Percentiles rank a stretch among this genome's conserved stretches.
These are phyloP conservation scores for Colletotrichum melonis DNA, from an alignment of 2,329 filamentous ascomycete genomes.

Conservation along the genomic window DNA sequence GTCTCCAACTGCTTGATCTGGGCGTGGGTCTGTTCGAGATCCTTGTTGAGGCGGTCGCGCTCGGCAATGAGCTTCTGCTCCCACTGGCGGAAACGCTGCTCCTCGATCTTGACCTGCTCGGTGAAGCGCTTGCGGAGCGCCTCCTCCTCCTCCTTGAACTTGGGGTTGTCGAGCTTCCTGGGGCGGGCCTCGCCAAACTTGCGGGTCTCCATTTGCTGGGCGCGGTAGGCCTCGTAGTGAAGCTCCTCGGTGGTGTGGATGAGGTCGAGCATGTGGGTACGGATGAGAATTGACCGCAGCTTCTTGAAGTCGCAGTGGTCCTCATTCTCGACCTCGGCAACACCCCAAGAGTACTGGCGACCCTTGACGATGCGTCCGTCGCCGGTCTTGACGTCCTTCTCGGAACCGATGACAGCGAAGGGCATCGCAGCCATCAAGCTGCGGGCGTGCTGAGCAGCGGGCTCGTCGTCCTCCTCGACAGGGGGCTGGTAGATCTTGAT, in stretches of 20 bases:
- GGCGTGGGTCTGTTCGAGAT: constrained; percentile 97
- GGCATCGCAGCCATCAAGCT: constrained; percentile 97
- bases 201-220: constrained; percentile 99
- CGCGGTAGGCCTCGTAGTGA: constrained; percentile 99
- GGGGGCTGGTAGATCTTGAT: constrained; percentile 99
- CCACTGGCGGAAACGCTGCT: constrained; percentile 99
- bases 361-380: constrained; percentile 99
- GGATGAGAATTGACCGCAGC: constrained; percentile 97
- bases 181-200: constrained; percentile 99
- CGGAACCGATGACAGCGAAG: constrained; percentile 97
- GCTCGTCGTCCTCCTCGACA: constrained; percentile 97
- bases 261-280: constrained; percentile 99
- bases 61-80: constrained; percentile 99
- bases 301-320: constrained; percentile 99
- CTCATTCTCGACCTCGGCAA: constrained; percentile 99
- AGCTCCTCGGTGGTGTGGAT: constrained; percentile 99
- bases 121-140: constrained; percentile 98
- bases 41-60: constrained; percentile 99
- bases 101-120: constrained; percentile 99
- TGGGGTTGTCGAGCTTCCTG: constrained; percentile 98
- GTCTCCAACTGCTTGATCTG: constrained; percentile 91
- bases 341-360: constrained; percentile 98
- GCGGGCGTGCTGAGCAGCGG: constrained; percentile 93
- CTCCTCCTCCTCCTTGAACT: constrained; percentile 99
- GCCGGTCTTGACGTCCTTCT: constrained; percentile 98